A percentile compares a stretch with the other conserved stretches of the same genome.
These are phyloP conservation scores for Leucocoprinus sp. DNA, from an alignment of 768 basidiomycete genomes.

Conservation along the genomic window DNA sequence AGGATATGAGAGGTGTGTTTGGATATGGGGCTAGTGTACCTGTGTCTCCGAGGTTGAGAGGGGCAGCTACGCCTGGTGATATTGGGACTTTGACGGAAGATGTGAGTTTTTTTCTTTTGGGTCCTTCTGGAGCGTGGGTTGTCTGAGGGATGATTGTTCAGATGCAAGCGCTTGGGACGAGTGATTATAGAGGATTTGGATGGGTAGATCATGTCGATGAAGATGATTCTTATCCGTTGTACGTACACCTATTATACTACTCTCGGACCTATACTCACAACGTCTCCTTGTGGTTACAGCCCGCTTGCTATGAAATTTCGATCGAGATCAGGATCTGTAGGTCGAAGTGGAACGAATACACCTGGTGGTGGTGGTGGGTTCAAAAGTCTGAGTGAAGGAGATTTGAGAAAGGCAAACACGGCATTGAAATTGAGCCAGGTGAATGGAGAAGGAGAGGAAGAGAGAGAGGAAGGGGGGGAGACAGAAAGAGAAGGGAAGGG, in stretches of 20 bases:
- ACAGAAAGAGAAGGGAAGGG: too few relatives aligned
- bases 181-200: slow-evolving; percentile 70
- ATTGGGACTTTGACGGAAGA: slow-evolving; percentile 85
- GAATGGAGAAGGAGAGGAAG: slow-evolving; percentile 16
- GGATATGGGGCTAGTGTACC: slow-evolving; percentile 62
- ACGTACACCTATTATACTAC: slow-evolving; percentile 24
- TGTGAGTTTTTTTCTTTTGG: slow-evolving; percentile 34
- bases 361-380: slow-evolving; percentile 79
- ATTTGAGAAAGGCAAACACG: slow-evolving; percentile 80
- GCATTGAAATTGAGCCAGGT: slow-evolving; percentile 54
- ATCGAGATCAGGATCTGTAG: slow-evolving; percentile 71
- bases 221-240: slow-evolving; percentile 89
- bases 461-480: background rate
- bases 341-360: slow-evolving; percentile 64
- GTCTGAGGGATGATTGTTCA: slow-evolving; percentile 13
- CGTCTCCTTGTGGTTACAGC: slow-evolving; percentile 31
- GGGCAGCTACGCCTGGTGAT: slow-evolving; percentile 88
- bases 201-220: slow-evolving; percentile 73
- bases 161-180: slow-evolving; percentile 86
- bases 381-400: slow-evolving; percentile 79
- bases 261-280: background rate
- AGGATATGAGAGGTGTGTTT: slow-evolving; percentile 35
- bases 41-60: slow-evolving; percentile 79
- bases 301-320: slow-evolving; percentile 87
- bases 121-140: too few relatives aligned